Conservation (phyloP, 306 rosid species). For the Hippophae gyantsensis region DNA sequence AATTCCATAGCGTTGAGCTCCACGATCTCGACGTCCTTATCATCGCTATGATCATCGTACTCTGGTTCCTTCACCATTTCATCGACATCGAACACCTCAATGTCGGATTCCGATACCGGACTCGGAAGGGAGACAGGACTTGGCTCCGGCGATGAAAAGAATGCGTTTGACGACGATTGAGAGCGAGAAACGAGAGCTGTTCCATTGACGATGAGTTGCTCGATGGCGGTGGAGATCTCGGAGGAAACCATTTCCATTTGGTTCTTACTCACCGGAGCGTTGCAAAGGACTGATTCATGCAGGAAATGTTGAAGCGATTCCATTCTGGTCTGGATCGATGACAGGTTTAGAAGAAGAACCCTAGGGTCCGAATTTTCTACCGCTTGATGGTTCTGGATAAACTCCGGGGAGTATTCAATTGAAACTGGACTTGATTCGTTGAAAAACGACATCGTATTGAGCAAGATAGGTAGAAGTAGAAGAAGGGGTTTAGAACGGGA, state of each 20-base stretch:
- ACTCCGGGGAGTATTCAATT: not conserved
- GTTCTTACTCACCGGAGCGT: conserved; percentile 23
- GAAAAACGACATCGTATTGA: not conserved
- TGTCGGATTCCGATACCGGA: too few species aligned
- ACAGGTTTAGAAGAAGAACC: conserved; percentile 51
- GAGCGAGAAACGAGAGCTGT: conserved; percentile 42
- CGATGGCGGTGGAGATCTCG: conserved; percentile 49
- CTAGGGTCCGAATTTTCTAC: conserved; percentile 21
- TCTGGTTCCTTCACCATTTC: conserved; percentile 2
- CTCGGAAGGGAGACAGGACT: not conserved
- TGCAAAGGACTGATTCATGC: conserved; percentile 35
- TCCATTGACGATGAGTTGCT: conserved; percentile 43
- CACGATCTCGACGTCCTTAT: conserved; percentile 39
- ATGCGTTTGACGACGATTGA: not conserved
- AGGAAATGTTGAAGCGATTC: conserved; percentile 51
- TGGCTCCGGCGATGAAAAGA: not conserved
- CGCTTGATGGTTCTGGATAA: not conserved
- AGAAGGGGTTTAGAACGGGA: too few species aligned
- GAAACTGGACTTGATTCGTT: conserved; percentile 10
- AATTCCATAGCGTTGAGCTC: conserved; percentile 71
- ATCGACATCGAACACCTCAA: not conserved
- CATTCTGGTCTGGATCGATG: conserved; percentile 33
- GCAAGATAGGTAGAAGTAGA: too few species aligned
- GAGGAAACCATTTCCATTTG: conserved; percentile 48
- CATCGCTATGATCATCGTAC: not conserved